Evolutionary conservation across 2,329 filamentous ascomycete species (phyloP).

Genomic region (Blastomyces emzantsi): DNA sequence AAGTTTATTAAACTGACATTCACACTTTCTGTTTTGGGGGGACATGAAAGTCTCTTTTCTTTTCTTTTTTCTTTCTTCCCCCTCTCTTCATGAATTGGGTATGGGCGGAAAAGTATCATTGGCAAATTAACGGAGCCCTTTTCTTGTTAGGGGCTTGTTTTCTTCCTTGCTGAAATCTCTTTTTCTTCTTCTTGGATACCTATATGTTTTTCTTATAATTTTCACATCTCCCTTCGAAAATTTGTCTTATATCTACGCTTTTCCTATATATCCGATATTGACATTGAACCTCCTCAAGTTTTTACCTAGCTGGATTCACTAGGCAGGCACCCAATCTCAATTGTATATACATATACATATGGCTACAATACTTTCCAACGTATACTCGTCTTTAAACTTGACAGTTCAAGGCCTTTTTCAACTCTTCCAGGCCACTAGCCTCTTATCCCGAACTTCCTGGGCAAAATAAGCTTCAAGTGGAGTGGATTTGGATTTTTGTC

Average conservation of each 20-base stretch:
- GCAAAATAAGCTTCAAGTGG: neutral
- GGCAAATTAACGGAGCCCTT: neutral
- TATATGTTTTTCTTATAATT: neutral
- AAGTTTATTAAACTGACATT: neutral
- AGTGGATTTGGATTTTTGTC: neutral
- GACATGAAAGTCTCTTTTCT: neutral
- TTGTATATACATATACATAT: neutral
- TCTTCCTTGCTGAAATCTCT: neutral
- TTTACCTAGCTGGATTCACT: neutral
- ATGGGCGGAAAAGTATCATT: neutral
- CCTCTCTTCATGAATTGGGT: neutral
- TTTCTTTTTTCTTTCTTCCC: neutral
- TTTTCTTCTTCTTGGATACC: neutral
- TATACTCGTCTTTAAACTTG: neutral
- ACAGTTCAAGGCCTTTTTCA: neutral
- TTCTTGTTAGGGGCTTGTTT: neutral
- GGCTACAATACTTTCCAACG: neutral
- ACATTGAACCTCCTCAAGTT: neutral
- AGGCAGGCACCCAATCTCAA: neutral
- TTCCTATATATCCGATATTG: neutral
- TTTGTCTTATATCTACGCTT: neutral
- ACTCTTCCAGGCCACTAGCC: neutral
- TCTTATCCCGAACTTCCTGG: neutral
- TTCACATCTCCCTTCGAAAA: neutral
- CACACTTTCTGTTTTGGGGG: neutral